Base-by-base conservation (phyloP, 805 yeast genomes). In the Blastobotrys mokoenaii region DNA sequence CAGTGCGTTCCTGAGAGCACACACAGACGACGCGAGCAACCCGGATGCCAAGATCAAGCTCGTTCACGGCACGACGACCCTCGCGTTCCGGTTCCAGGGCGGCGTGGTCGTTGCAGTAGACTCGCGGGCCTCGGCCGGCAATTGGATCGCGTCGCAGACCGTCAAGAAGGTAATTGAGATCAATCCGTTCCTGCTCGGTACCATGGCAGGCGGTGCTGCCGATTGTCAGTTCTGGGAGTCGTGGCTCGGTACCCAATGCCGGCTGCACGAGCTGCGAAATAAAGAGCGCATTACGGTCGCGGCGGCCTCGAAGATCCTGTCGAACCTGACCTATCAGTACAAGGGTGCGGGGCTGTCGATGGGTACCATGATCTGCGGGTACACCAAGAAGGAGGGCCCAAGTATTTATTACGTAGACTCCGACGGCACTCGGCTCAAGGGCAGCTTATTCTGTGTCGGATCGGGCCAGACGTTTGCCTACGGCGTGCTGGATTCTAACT, bases 191-290 rank as follows among this genome's bases (percentile, higher is more conserved):
- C 69, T 93, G 52, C 74, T 93, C 57, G 98, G 98, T 53, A 93
- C 98, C 16, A 81, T 93, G 96, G 98, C 98, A 30, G 98, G 98
- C 69, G 97, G 97, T 71, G 98, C 98, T 41, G 97, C 97, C 29
- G 98, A 93, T 69, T 93, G 98, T 73, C 98, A 93, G 66, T 93
- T 74, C 68, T 93, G 98, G 98, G 97, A 93, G 69, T 86, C 97
- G 32, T 93, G 97, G 97, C 75, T 93, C 49, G 98, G 98, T 51
- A 72, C 95, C 14, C 97, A 93, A 68, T 90, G 97, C 71, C 74
- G 98, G 60, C 69, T 93, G 58, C 95, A 89, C 65, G 98, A 93
- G 66, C 74, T 93, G 59, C 78, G 96, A 62, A 93, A 90, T 65
- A 89, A 90, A 68, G 90, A 88, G 68, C 78, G 98, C 58, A 93